Base-by-base conservation (phyloP, 306 rosid species). In the Castanea crenata region DNA sequence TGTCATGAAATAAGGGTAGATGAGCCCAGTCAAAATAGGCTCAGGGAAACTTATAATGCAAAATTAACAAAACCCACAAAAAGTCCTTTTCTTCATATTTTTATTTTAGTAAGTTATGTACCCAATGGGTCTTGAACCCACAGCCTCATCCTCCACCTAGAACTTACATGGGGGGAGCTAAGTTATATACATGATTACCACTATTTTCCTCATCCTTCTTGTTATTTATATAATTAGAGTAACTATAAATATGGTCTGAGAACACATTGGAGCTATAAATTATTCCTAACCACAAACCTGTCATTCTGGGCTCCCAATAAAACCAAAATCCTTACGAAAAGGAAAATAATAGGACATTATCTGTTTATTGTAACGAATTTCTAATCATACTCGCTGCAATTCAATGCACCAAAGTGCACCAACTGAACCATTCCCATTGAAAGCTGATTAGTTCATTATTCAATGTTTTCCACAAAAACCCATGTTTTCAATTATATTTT, bases 1-100 rank as follows among this genome's bases (percentile, higher is more conserved):
- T 96, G 98, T 71, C 87, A 88, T 79, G 58, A 89, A 71, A 86
- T 76, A 74, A 86, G 57, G 77, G 44, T 76, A 69, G 74, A 83
- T 75, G 63, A 83, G 71, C 91, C 84, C 80, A 69, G 78, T 72
- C 78, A 81, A 72, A 87, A 76, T 49, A 79, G 65, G 75, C 78
- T 46, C 77, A 9, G 38, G 52, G 72, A 68, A 68, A 68, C 72
- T 35, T 34, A n/a, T 2, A 68, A 38, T 68, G n/a, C 52, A 34
- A 64, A 79, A 82, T 58, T 46, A 77, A 54, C 77, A 64, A 38
- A 64, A 64, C 70, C 70, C 61, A 67, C 6, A 25, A 6, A 25
- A 79, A 7, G 49, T 63, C 78, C 74, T 65, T 70, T 23, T 81
- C 81, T 64, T 59, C 77, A n/a, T 4, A n/a, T 1, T 25, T 23